phyloP scores from a whole-genome alignment of 1,139 yeast species.

The Casaregolazyma lundiana region DNA sequence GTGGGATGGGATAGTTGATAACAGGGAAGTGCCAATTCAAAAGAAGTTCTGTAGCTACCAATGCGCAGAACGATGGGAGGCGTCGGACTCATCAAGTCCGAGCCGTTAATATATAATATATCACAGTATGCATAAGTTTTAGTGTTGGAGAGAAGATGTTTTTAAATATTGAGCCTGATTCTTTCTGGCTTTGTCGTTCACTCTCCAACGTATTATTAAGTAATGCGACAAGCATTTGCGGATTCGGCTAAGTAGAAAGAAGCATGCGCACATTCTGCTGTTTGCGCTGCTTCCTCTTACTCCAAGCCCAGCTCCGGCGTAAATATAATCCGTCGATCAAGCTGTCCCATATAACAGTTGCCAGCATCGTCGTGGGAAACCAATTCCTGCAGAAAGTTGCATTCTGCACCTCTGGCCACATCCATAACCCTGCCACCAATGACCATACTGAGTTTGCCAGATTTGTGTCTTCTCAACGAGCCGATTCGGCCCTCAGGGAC shows the following conservation, averaged over 20 bases:
- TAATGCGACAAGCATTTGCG: too few species aligned
- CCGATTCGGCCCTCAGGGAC: conserved; percentile 60
- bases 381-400: conserved; percentile 72
- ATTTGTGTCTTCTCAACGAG: conserved; percentile 64
- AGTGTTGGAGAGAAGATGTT: too few species aligned
- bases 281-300: not conserved
- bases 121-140: too few species aligned
- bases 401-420: conserved; percentile 66
- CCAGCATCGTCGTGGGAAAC: conserved; percentile 53
- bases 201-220: too few species aligned
- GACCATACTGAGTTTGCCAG: conserved; percentile 72
- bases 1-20: conserved; percentile 44
- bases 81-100: not conserved
- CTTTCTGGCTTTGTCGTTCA: too few species aligned
- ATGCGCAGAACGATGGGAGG: conserved; percentile 22
- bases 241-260: too few species aligned
- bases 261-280: not conserved
- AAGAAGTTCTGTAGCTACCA: conserved; percentile 22
- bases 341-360: conserved; percentile 55
- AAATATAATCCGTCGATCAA: conserved; percentile 53
- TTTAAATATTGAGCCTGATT: not conserved
- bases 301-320: conserved; percentile 39
- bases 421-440: conserved; percentile 69
- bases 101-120: not conserved
- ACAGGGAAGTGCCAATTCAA: conserved; percentile 13